Base-by-base conservation (phyloP, 306 rosid species). In the Rosa multiflora region DNA sequence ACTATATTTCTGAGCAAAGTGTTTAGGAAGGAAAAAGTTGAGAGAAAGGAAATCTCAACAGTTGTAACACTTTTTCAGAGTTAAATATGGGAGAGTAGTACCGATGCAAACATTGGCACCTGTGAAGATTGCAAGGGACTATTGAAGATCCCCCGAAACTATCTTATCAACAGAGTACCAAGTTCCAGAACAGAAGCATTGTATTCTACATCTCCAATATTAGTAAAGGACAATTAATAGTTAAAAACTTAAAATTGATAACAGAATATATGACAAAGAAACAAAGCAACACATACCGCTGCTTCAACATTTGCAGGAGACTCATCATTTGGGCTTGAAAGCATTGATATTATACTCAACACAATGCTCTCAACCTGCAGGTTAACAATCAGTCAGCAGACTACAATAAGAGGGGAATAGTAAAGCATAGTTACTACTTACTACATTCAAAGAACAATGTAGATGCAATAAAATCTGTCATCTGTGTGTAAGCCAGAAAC, bases 271-370 rank as follows among this genome's bases (percentile, higher is more conserved):
- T 20, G 3, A 71, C 15, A 46, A 71, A 35, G n/a, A 42, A 9
- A 26, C 10, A 21, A 11, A 59, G 3, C 15, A 43, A 72, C 47
- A 70, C 86, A 0, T 56, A 86, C 89, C 78, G 89, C 91, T 29
- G 89, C 91, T 69, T 88, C 88, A 17, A 88, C 80, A 55, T 86
- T 88, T 63, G 91, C 91, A 39, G 91, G 89, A 66, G 91, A 88
- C 44, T 88, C 89, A 39, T 88, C 91, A 53, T 86, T 88, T 17
- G 91, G 89, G 79, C 88, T 74, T 17, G 91, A 86, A 66, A 88
- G 89, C 91, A 88, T 88, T 11, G 91, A 88, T 80, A 88, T 86
- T 67, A 88, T 82, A 70, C 91, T 88, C 86, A 86, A 79, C 40
- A 82, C 74, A 73, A 88, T 88, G 76, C 89, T 88, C 86, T 86